A percentile compares a stretch with the other conserved stretches of the same genome.
phyloP scores from a whole-genome alignment of 306 rosid species.

The Astragalus membranaceus region DNA sequence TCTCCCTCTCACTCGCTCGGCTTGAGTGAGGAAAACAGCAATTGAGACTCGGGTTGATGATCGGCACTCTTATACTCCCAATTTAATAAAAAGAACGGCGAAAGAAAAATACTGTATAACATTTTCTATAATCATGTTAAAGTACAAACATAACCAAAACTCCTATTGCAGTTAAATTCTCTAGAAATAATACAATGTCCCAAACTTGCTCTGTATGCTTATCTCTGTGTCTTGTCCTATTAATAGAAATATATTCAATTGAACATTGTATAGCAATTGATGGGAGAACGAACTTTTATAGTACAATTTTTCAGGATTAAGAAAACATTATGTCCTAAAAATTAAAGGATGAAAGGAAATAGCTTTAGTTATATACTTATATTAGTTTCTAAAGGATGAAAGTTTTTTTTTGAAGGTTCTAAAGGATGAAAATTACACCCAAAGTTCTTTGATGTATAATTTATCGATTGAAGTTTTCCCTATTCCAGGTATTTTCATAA shows the following conservation, averaged over 20 bases:
- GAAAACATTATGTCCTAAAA: not conserved
- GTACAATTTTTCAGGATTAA: not conserved
- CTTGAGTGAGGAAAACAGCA: conserved; percentile 51
- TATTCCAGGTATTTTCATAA: not conserved
- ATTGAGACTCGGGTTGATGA: conserved; percentile 58
- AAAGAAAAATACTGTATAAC: not conserved
- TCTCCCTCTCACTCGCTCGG: conserved; percentile 42
- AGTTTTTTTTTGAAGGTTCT: conserved; percentile 21
- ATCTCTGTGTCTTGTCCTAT: not conserved
- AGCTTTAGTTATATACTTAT: no score
- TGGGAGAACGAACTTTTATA: not conserved
- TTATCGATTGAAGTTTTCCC: not conserved
- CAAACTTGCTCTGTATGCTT: not conserved
- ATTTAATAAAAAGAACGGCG: not conserved
- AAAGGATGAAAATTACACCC: not conserved
- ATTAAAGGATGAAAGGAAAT: not conserved
- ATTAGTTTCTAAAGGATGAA: not conserved
- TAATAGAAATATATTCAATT: not conserved
- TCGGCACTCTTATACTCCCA: conserved; percentile 58
- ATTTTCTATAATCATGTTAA: not conserved
- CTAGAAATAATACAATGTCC: not conserved
- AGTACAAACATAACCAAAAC: not conserved
- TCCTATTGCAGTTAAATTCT: not conserved
- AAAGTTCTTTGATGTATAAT: not conserved
- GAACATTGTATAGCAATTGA: not conserved